Conservation (phyloP, 2,329 filamentous ascomycete species). For the Fusarium oxysporum region DNA sequence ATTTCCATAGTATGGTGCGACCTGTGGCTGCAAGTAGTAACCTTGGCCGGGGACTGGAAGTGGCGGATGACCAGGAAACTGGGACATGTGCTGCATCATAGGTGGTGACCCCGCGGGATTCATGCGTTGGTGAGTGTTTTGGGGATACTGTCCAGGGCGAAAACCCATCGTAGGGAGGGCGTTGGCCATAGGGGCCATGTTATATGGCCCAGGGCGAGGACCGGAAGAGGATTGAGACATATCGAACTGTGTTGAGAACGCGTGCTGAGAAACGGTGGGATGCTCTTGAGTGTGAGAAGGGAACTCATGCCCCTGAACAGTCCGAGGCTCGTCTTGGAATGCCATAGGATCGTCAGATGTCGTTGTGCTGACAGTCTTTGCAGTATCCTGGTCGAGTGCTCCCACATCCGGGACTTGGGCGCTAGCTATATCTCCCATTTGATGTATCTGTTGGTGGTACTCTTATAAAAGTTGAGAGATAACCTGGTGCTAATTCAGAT, state of each 20-base stretch:
- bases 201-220: constrained; percentile 53
- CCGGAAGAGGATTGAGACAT: constrained; percentile 49
- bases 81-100: constrained; percentile 55
- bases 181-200: constrained; percentile 60
- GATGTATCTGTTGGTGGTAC: neutral
- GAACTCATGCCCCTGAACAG: constrained; percentile 35
- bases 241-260: constrained; percentile 57
- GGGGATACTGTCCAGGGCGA: constrained; percentile 53
- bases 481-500: neutral
- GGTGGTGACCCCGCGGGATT: constrained; percentile 51
- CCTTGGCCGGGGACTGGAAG: constrained; percentile 56
- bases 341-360: constrained; percentile 10
- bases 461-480: neutral
- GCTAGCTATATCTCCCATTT: constrained; percentile 43
- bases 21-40: constrained; percentile 61
- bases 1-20: constrained; percentile 58
- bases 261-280: constrained; percentile 51
- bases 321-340: constrained; percentile 17
- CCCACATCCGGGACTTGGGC: constrained; percentile 28
- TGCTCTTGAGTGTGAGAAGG: constrained; percentile 41
- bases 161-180: constrained; percentile 57
- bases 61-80: constrained; percentile 53
- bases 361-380: constrained; percentile 15
- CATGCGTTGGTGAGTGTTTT: constrained; percentile 51
- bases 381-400: constrained; percentile 12